Base-by-base conservation (phyloP, 768 basidiomycete genomes). In the Collybia nuda region DNA sequence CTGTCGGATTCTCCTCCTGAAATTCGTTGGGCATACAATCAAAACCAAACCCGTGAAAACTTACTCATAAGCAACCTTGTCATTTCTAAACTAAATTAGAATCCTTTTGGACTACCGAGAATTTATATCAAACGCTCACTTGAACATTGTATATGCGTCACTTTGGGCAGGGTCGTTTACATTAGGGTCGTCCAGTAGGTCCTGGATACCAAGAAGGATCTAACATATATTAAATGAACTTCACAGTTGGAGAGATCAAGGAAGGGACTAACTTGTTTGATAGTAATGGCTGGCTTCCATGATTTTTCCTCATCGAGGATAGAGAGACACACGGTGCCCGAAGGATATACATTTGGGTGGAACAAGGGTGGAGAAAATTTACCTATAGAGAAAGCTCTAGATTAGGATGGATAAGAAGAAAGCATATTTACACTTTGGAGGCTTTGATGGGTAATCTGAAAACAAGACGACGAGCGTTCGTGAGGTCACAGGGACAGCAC, bases 211-310 rank as follows among this genome's bases (percentile, higher is more conserved):
- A 9, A 98, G 77, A 22, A 97, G 73, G 59, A 99, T 95, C 97
- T 99, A 61, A 26, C 50, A 15, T 17, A 52, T 40, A 5, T 37
- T 29, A 6, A 40, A 14, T 35, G 14, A 51, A 26, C 26, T 22
- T 21, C 4, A 39, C n/a, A 43, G 5, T 28, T 8, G 21, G 18
- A n/a, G 17, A 37, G 32, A 42, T 26, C 18, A 5, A 22, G 8
- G 6, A 26, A 40, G 32, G 48, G 28, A 56, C 71, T 35, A 21
- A 90, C 96, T 80, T 98, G 97, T 69, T 98, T 99, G 72, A 99
- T 94, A 1, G 97, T 98, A 60, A 99, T 98, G 6, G 94, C 91
- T 21, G 97, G 94, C 65, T 98, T 98, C 97, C 97, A 99, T 1
- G 87, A 88, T 67, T 99, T 98, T 71, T 99, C 97, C 65, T 99